phyloP scores from a whole-genome alignment of 352 stramenopile species.

The Phytophthora tubulina region DNA sequence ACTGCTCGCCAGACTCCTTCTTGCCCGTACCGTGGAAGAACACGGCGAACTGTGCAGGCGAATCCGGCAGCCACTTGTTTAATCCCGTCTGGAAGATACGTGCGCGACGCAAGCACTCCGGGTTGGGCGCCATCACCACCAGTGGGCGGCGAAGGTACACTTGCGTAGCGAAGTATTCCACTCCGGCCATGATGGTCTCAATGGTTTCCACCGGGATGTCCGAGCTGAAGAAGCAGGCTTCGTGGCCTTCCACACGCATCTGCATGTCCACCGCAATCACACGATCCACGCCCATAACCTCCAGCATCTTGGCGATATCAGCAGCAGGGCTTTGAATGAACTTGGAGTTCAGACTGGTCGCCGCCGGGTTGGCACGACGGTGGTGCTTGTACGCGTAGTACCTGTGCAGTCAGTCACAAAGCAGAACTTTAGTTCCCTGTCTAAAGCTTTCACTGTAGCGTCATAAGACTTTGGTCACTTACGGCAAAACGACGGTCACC shows the following conservation, averaged over 20 bases:
- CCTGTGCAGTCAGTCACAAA: slow-evolving; percentile 34
- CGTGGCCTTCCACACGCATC: slow-evolving; percentile 89
- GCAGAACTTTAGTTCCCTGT: slow-evolving; percentile 9
- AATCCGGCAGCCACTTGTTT: slow-evolving; percentile 89
- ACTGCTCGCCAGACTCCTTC: slow-evolving; percentile 57
- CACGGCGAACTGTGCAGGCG: slow-evolving; percentile 81
- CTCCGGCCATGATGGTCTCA: slow-evolving; percentile 91
- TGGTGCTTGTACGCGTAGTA: slow-evolving; percentile 96
- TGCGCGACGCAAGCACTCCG: slow-evolving; percentile 84
- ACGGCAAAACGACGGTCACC: slow-evolving; percentile 95
- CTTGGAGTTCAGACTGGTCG: slow-evolving; percentile 92
- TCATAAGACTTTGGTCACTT: slow-evolving; percentile 32
- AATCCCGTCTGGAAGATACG: slow-evolving; percentile 88
- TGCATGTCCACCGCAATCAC: slow-evolving; percentile 95
- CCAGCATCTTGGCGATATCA: slow-evolving; percentile 93
- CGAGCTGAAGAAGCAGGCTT: slow-evolving; percentile 94
- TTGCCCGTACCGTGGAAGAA: slow-evolving; percentile 84
- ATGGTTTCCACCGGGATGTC: slow-evolving; percentile 93
- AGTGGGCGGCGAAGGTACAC: slow-evolving; percentile 80
- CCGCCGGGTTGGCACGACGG: slow-evolving; percentile 83
- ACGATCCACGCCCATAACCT: slow-evolving; percentile 95
- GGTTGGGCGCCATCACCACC: slow-evolving; percentile 92
- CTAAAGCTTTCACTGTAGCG: neutral
- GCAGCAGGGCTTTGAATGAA: slow-evolving; percentile 91
- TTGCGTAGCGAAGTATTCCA: slow-evolving; percentile 93